Evolutionary conservation across 345 rosid species (phyloP).

Genomic region (Salix exigua): DNA sequence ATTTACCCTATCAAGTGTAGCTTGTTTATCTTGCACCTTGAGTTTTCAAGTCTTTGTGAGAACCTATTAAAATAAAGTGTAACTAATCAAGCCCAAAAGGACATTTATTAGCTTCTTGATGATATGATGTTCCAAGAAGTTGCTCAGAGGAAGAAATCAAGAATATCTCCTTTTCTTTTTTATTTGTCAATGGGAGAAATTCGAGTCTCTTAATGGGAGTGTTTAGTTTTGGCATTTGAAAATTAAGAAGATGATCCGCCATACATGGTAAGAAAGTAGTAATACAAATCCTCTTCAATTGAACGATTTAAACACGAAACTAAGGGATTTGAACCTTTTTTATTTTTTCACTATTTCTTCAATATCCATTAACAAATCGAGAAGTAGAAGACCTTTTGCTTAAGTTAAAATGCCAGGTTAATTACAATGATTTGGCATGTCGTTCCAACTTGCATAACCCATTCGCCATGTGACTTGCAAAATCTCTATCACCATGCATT

Average conservation of each 20-base stretch:
- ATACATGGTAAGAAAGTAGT: too few relatives aligned
- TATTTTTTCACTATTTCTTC: neutral
- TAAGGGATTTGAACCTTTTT: neutral
- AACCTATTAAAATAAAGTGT: neutral
- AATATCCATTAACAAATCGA: neutral
- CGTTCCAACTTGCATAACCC: neutral
- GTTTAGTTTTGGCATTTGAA: too few relatives aligned
- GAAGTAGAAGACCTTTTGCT: neutral
- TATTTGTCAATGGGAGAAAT: neutral
- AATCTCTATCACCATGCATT: neutral
- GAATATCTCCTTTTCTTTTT: neutral
- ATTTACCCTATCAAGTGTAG: neutral
- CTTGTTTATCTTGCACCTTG: neutral
- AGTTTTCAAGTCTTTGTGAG: neutral
- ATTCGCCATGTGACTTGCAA: neutral
- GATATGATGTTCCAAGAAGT: neutral
- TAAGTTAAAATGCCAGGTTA: neutral
- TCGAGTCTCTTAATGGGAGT: too few relatives aligned
- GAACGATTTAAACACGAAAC: too few relatives aligned
- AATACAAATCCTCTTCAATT: too few relatives aligned
- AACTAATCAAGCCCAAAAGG: neutral
- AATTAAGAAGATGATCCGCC: too few relatives aligned
- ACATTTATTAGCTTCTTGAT: neutral
- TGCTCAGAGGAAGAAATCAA: neutral
- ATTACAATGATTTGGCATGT: neutral